Evolutionary conservation across 441 rosid species (phyloP), one percentile per base, ranked within the genome.

Genomic region (Erysimum cheiri): DNA sequence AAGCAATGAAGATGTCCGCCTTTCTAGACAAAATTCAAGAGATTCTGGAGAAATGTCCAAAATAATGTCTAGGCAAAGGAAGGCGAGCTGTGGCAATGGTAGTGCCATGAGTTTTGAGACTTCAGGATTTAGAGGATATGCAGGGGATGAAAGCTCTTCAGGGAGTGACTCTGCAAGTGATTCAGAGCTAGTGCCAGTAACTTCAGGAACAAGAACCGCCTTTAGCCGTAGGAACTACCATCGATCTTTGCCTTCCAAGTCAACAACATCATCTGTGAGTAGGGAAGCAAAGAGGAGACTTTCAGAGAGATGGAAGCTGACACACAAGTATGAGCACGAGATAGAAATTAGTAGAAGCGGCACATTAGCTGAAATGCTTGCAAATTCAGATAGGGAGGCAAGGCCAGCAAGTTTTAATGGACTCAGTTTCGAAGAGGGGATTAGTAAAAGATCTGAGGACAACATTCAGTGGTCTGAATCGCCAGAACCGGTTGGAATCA

Each of bases 301-400:
- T 47, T 90, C 97, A 58, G 96, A 91, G 83, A 88, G 99, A 85
- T 96, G 99, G 99, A 90, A 83, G 74, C 77, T 89, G 86, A 75
- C 90, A 65, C 93, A 85, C 67, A 83, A 75, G 64, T 85, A 83
- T 48, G 83, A 83, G 54, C 93, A 87, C 67, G 68, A 82, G 73
- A 82, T 79, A 69, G 77, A 74, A 46, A 72, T 78, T 73, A 79
- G 84, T 69, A 79, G 87, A 72, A 80, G 96, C 60, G 81, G 87
- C 69, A 96, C 99, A 55, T 78, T 96, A 44, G 93, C 92, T 54
- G 99, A 96, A 72, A 93, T 96, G 99, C 98, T 96, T 79, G 82
- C 94, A 44, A 78, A 77, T 73, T 84, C 98, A 17, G 96, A 85
- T 37, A 72, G 71, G 66, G 91, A 82, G 66, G 82, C 70, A 39